Base-by-base conservation (phyloP, 2,329 filamentous ascomycete genomes). In the Scedosporium apiospermum region DNA sequence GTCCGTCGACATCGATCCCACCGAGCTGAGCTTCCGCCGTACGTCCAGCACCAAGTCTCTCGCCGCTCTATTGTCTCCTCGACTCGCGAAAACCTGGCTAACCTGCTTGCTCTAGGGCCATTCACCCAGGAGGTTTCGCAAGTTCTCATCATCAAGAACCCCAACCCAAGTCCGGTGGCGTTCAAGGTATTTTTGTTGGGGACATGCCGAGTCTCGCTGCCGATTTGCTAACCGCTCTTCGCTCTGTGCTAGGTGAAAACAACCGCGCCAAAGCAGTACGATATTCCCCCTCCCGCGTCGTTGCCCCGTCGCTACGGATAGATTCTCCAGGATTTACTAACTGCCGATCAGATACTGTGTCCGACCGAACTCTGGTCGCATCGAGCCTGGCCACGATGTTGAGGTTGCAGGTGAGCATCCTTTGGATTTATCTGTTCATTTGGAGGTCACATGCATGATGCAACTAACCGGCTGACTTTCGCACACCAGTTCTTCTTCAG, bases 181-280 rank as follows among this genome's bases (percentile, higher is more conserved):
- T 89, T 89, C 79, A 89, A 89, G 83, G 86, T 88, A 80, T 63
- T 51, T 23, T 57, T 55, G 34, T 21, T 30, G 7, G 27, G 23
- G 38, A n/a, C 6, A 23, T 41, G 46, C 34, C 57, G 55, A n/a
- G 41, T 46, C 18, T 59, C 27, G 9, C 41, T 26, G 51, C 23
- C n/a, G 27, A 53, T 73, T 77, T 66, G 75, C 69, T 61, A 63
- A 60, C 41, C 6, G 30, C 30, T 34, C 42, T 12, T 4, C 6
- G 30, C 30, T 6, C 41, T n/a, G 46, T 51, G 44, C 14, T 69
- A 96, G 92, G 95, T 99, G 77, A 99, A 99, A 87, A 99, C 95
- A 58, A 99, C 95, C 66, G 95, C 95, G 59, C 95, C 95, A 41
- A 98, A 98, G 80, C 95, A 98, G 93, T 99, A 90, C 72, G 89